These are phyloP conservation scores for Penicillium occitanis DNA, from an alignment of 2,329 filamentous ascomycete species.

Conservation along the genomic window DNA sequence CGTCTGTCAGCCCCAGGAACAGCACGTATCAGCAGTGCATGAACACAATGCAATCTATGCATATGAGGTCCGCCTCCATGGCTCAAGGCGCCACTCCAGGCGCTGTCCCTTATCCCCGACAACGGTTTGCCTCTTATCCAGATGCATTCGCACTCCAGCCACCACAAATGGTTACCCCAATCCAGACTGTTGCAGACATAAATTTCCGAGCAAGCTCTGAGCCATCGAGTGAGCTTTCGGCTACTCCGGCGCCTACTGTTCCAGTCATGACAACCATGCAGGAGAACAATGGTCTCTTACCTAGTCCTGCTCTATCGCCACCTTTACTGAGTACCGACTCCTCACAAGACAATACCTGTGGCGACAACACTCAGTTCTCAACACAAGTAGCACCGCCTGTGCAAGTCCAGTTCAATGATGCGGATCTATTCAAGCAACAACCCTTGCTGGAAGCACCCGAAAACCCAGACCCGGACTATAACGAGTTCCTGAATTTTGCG, in stretches of 20 bases:
- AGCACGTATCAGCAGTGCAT: constrained; percentile 9
- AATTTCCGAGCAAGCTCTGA: constrained; percentile 11
- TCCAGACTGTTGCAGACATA: background rate
- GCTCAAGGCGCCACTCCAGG: constrained; percentile 3
- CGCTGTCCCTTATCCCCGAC: constrained; percentile 5
- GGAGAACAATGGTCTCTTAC: constrained; percentile 5
- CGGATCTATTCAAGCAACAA: constrained; percentile 9
- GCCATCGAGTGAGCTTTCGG: background rate
- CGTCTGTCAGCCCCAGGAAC: constrained; percentile 12
- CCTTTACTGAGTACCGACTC: constrained; percentile 5
- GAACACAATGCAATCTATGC: constrained; percentile 8
- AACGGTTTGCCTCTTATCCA: constrained; percentile 19
- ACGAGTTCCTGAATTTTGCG: constrained; percentile 17
- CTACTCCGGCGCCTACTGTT: background rate
- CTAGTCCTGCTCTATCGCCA: constrained; percentile 17
- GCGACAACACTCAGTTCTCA: background rate
- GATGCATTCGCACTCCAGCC: constrained; percentile 15
- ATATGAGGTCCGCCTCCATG: constrained; percentile 14
- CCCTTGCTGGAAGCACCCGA: constrained; percentile 2
- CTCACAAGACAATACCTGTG: constrained; percentile 8
- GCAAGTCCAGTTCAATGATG: background rate
- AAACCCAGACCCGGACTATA: constrained; percentile 16
- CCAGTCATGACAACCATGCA: constrained; percentile 1
- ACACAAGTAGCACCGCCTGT: background rate
- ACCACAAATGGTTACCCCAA: background rate